Conservation (phyloP, 2,329 filamentous ascomycete species). For the Ophiostoma montium region DNA sequence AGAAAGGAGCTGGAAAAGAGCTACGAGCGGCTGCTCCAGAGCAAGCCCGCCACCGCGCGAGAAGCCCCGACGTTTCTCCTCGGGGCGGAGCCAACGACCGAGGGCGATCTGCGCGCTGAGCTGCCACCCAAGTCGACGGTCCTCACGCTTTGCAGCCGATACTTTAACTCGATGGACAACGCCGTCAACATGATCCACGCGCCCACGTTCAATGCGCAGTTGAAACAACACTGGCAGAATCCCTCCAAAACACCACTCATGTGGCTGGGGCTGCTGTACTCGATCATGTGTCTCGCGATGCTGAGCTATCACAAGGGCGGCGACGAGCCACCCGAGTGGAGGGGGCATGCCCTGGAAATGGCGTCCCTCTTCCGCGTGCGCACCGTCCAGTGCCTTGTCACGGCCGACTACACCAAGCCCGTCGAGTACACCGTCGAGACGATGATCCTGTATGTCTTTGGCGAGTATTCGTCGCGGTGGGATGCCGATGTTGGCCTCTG, state of each 20-base stretch:
- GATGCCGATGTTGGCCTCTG: constrained; percentile 58
- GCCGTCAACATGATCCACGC: constrained; percentile 65
- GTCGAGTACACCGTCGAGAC: constrained; percentile 66
- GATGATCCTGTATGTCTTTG: constrained; percentile 59
- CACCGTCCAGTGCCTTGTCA: constrained; percentile 64
- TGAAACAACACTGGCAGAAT: constrained; percentile 53
- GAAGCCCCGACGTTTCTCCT: constrained; percentile 68
- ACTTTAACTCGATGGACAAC: constrained; percentile 70
- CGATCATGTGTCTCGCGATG: constrained; percentile 63
- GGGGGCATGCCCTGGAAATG: constrained; percentile 46
- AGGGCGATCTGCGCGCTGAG: constrained; percentile 62
- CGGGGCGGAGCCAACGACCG: constrained; percentile 55
- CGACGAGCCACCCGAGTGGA: constrained; percentile 67
- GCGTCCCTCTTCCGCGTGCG: constrained; percentile 52
- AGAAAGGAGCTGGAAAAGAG: constrained; percentile 82
- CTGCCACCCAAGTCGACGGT: constrained; percentile 71
- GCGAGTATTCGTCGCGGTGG: constrained; percentile 58
- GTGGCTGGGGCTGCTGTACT: constrained; percentile 66
- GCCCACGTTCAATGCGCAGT: constrained; percentile 68
- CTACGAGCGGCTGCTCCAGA: constrained; percentile 58
- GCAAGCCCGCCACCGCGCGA: constrained; percentile 43
- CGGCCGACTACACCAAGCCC: constrained; percentile 64
- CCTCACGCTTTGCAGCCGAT: constrained; percentile 74
- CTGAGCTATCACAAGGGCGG: constrained; percentile 67
- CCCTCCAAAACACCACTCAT: constrained; percentile 59